Evolutionary conservation across 106 monocot species (phyloP).

Genomic region (Allium cepa): DNA sequence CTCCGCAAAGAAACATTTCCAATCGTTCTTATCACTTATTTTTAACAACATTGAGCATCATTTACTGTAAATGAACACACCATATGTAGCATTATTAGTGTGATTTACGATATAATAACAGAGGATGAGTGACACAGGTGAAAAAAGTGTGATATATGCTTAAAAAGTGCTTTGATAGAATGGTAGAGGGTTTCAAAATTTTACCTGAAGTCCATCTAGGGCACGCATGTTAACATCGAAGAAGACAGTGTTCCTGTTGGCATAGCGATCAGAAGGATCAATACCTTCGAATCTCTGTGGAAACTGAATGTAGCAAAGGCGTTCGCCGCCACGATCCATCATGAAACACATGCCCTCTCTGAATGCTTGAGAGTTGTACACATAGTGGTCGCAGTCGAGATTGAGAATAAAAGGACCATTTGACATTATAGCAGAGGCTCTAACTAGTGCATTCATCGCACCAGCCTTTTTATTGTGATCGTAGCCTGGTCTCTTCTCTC

Average conservation of each 20-base stretch:
- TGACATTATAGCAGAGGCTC: constrained; percentile 94
- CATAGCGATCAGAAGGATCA: constrained; percentile 77
- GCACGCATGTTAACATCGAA: constrained; percentile 82
- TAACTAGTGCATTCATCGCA: constrained; percentile 94
- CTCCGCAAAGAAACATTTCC: no score
- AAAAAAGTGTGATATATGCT: no score
- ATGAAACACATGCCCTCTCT: constrained; percentile 97
- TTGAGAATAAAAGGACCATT: constrained; percentile 97
- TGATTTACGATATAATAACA: no score
- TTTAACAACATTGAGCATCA: no score
- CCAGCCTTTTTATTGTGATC: constrained; percentile 99
- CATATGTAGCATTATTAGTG: no score
- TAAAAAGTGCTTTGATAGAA: no score
- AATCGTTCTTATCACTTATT: no score
- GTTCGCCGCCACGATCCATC: constrained; percentile 83
- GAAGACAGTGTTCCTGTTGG: constrained; percentile 80
- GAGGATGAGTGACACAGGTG: no score
- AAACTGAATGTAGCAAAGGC: constrained; percentile 71
- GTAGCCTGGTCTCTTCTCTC: constrained; percentile 91
- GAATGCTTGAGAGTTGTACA: constrained; percentile 95
- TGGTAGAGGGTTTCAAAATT: no score
- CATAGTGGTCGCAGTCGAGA: constrained; percentile 95
- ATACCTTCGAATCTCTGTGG: constrained; percentile 81
- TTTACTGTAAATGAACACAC: no score
- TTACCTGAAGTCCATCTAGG: constrained; percentile 53